These are phyloP conservation scores for Colletotrichum musae DNA, from an alignment of 2,329 filamentous ascomycete genomes.

Conservation along the genomic window DNA sequence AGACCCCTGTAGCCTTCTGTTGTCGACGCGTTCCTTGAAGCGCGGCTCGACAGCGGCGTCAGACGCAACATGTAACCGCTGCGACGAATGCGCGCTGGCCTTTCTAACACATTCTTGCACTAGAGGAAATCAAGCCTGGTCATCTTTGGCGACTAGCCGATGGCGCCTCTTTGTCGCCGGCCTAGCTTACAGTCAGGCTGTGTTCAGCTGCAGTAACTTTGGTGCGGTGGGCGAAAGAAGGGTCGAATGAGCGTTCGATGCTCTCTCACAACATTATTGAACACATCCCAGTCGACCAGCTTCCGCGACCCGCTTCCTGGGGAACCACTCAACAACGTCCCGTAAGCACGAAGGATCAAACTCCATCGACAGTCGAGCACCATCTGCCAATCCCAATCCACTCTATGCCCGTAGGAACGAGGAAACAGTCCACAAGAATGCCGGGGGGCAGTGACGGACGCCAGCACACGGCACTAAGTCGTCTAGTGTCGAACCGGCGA, in stretches of 20 bases:
- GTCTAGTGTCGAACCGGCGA: conserved; percentile 1
- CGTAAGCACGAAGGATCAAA: neutral
- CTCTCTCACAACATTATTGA: neutral
- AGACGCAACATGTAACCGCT: neutral
- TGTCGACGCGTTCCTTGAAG: conserved; percentile 1
- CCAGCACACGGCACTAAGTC: neutral
- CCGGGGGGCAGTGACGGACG: conserved; percentile 8
- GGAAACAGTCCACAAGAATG: neutral
- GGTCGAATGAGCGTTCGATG: too few species aligned
- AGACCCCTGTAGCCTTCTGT: conserved; percentile 5
- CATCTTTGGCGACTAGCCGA: too few species aligned
- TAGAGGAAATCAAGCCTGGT: too few species aligned
- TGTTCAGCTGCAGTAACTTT: too few species aligned
- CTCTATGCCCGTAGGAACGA: neutral
- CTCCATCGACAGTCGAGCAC: neutral
- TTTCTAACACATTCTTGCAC: neutral
- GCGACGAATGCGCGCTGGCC: neutral
- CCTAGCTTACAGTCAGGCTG: too few species aligned
- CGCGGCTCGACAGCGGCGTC: neutral
- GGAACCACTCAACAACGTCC: neutral
- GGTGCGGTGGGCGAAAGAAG: too few species aligned
- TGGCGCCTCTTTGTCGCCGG: too few species aligned
- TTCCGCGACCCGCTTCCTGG: neutral
- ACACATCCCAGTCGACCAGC: neutral
- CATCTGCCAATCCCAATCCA: neutral